Percentiles rank a stretch among this genome's conserved stretches.
These are phyloP conservation scores for Primulina huaijiensis DNA, from an alignment of 257 asterid genomes.

Conservation along the genomic window DNA sequence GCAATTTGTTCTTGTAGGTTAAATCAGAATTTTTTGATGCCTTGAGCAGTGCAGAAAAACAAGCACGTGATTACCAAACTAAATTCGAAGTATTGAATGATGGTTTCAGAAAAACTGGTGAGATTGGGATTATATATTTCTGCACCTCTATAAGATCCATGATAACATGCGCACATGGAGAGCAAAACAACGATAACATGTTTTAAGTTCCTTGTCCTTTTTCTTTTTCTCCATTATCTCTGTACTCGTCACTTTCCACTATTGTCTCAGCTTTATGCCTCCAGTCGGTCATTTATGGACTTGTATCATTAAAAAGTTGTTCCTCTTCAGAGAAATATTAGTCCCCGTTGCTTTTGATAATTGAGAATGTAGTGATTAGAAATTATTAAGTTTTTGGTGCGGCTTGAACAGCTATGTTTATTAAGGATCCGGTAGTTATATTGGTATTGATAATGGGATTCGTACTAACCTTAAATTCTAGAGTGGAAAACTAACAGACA, in stretches of 20 bases:
- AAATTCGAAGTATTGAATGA: conserved; percentile 60
- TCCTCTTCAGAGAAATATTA: conserved; percentile 1
- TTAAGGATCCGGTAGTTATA: conserved; percentile 11
- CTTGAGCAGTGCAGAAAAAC: conserved; percentile 91
- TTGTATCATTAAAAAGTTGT: neutral
- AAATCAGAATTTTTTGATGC: conserved; percentile 92
- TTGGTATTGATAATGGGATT: conserved; percentile 3
- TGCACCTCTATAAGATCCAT: neutral
- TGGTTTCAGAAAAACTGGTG: conserved; percentile 69
- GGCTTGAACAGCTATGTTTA: neutral
- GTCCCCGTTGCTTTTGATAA: conserved; percentile 6
- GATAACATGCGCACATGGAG: neutral
- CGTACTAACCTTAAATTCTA: neutral
- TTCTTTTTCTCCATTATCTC: neutral
- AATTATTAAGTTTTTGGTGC: neutral
- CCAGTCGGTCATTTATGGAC: neutral
- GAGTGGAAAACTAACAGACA: neutral
- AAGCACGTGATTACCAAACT: conserved; percentile 61
- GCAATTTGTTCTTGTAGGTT: conserved; percentile 48
- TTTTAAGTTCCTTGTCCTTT: neutral
- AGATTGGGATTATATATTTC: conserved; percentile 24
- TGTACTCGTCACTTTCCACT: neutral
- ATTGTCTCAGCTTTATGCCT: neutral
- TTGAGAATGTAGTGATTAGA: neutral
- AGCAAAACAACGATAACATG: neutral